Conservation (phyloP, 1,284 basidiomycete species). For the Meira nashicola region DNA sequence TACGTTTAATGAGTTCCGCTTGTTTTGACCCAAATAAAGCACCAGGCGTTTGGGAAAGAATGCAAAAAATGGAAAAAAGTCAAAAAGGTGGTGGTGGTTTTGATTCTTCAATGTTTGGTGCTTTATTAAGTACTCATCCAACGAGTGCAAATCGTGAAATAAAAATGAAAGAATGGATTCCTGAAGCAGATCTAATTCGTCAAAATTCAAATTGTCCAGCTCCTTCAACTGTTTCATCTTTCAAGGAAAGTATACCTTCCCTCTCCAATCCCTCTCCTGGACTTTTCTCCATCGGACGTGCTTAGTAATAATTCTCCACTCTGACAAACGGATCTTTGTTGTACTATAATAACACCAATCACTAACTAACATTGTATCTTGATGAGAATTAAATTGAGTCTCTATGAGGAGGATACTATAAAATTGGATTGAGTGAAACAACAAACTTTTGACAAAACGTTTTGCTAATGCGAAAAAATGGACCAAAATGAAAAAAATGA, state of each 20-base stretch:
- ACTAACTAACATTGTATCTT: neutral
- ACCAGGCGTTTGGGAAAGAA: conserved; percentile 21
- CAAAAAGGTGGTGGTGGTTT: neutral
- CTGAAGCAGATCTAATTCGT: neutral
- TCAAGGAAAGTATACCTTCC: neutral
- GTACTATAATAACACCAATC: neutral
- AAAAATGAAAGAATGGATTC: conserved; percentile 35
- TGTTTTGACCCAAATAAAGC: conserved; percentile 76
- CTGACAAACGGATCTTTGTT: neutral
- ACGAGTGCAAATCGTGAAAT: conserved; percentile 32
- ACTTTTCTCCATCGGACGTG: no score
- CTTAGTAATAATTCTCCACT: no score
- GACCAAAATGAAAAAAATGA: no score
- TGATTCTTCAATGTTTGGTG: conserved; percentile 9
- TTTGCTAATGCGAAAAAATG: no score
- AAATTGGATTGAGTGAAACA: no score
- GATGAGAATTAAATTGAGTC: neutral
- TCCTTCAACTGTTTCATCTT: neutral
- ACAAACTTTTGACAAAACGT: no score
- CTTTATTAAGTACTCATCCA: conserved; percentile 39
- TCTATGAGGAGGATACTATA: no score
- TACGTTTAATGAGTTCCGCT: conserved; percentile 57
- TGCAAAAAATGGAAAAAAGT: neutral
- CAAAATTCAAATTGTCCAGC: neutral
- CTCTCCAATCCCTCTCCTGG: neutral